phyloP scores from a whole-genome alignment of 2,329 filamentous ascomycete genomes.

The Fusarium metavorans region DNA sequence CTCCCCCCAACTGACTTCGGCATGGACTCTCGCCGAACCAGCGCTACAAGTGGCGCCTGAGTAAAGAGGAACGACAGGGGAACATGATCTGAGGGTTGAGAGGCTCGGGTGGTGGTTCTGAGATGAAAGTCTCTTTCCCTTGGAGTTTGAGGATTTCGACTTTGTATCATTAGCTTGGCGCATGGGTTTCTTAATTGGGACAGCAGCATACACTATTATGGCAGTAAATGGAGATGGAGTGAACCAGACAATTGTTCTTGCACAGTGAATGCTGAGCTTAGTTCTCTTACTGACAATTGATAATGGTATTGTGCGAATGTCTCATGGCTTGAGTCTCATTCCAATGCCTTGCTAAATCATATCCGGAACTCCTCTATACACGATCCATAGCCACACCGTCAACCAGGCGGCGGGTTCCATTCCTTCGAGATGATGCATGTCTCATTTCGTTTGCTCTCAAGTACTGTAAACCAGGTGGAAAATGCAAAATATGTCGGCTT shows the following conservation, averaged over 20 bases:
- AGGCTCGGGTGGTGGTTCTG: not conserved
- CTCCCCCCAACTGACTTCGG: constrained; percentile 12
- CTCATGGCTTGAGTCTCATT: not conserved
- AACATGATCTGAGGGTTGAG: not conserved
- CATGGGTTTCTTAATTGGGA: constrained; percentile 1
- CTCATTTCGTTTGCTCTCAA: not conserved
- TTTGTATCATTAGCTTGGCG: constrained; percentile 16
- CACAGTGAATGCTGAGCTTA: not conserved
- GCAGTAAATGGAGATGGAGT: constrained; percentile 1
- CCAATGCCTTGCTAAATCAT: constrained; percentile 4
- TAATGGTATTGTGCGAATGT: constrained; percentile 6
- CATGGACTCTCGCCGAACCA: constrained; percentile 1
- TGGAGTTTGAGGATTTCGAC: not conserved
- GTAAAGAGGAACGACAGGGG: too few relatives aligned
- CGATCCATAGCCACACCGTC: not conserved
- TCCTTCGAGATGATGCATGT: not conserved
- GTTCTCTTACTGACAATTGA: constrained; percentile 1
- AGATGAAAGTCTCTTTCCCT: not conserved
- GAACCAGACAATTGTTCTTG: constrained; percentile 5
- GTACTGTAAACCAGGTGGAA: not conserved
- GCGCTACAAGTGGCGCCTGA: not conserved
- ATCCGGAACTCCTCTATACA: constrained; percentile 19
- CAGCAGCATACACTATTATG: constrained; percentile 19
- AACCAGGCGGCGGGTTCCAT: not conserved
- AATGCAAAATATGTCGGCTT: not conserved